Evolutionary conservation across 2,329 filamentous ascomycete species (phyloP), one percentile per base, ranked within the genome.

Genomic region (Alternaria ventricosa): DNA sequence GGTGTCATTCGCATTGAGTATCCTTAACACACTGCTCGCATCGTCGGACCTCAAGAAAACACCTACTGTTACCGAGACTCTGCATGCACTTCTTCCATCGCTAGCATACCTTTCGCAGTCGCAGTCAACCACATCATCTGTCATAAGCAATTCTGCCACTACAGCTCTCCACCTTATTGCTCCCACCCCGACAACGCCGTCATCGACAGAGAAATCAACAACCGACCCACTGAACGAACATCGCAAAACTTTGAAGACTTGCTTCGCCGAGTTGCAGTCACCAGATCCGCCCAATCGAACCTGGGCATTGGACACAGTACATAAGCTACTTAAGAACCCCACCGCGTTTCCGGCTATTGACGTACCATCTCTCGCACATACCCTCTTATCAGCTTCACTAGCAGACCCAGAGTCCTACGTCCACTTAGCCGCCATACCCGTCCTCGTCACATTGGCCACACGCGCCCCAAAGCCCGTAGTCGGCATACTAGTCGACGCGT

Each of bases 331-430:
- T 43, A 68, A 82, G 23, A 77, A 69, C 43, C 51, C 84, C 0
- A 80, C 83, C 43, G 88, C 88, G 45, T 78, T 77, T 56, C 78
- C 88, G 0, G 82, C 90, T 10, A 76, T 93, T 15, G 90, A 93
- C 71, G 85, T 93, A n/a, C 87, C 88, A 1, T 86, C 88, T 1
- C 83, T 88, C 4, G 82, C 90, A 1, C 86, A 90, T 6, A 82
- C 92, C 1, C 82, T 94, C 0, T 82, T 93, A 57, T 88, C 88
- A 1, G 87, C 86, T 10, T 82, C 92, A 0, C 81, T 93, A 1
- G 84, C 86, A 63, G 89, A 92, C 53, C 82, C 85, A 6, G 91
- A 93, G 60, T 90, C 92, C 60, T 94, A 90, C 73, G 89, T 93
- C 64, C 90, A 91, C 70, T 82, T 90, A 3, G 85, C 88, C n/a